Evolutionary conservation across 805 yeast genomes (phyloP).

Genomic region (Suhomyces sp.): DNA sequence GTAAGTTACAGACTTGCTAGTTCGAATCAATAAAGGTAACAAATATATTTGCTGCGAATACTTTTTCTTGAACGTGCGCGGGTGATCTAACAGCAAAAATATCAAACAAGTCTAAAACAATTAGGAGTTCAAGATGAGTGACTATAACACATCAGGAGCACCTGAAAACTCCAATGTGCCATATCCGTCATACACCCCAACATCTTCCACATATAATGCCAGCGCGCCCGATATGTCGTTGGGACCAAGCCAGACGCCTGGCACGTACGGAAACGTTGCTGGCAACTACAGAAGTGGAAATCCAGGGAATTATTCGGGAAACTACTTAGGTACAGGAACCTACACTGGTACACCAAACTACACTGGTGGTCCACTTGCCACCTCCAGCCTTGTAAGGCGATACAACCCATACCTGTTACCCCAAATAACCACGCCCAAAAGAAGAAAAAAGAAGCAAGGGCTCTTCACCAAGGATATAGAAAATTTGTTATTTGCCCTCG

Average conservation of each 20-base stretch:
- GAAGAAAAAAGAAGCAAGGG: conserved; percentile 31
- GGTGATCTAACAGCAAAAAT: too few relatives aligned
- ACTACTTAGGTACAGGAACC: too few relatives aligned
- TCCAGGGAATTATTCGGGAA: too few relatives aligned
- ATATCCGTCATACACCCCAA: too few relatives aligned
- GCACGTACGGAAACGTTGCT: not conserved
- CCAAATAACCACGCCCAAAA: conserved; percentile 9
- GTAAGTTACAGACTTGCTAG: too few relatives aligned
- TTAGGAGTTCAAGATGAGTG: not conserved
- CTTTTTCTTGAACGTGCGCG: too few relatives aligned
- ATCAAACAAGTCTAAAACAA: not conserved
- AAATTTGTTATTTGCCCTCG: conserved; percentile 38
- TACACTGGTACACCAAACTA: not conserved
- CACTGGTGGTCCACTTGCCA: not conserved
- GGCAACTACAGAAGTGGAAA: not conserved
- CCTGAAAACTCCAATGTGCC: too few relatives aligned
- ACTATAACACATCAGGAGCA: too few relatives aligned
- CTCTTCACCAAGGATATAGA: conserved; percentile 43
- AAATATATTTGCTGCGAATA: too few relatives aligned
- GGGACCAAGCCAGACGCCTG: not conserved
- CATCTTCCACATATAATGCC: not conserved
- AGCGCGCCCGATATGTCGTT: not conserved
- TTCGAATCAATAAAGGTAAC: too few relatives aligned
- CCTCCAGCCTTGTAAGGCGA: not conserved
- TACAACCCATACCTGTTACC: conserved; percentile 6